phyloP scores from a whole-genome alignment of 371 early-diverging fungal genomes.

The Haplosporangium sp. region DNA sequence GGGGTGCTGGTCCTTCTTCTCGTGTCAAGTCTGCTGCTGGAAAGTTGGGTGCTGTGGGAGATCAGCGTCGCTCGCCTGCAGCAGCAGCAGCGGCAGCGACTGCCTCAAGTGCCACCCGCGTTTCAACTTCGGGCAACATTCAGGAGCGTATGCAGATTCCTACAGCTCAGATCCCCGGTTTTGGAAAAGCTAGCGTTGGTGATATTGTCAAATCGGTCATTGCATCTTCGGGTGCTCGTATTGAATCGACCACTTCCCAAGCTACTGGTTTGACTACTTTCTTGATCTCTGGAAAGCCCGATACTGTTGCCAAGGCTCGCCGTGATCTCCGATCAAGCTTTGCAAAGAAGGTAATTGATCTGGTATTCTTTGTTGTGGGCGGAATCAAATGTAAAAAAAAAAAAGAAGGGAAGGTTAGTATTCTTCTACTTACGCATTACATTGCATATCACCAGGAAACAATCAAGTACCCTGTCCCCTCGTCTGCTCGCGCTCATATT shows the following conservation, averaged over 20 bases:
- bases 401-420: neutral
- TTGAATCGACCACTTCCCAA: conserved; percentile 87
- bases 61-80: conserved; percentile 39
- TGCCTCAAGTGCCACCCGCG: conserved; percentile 16
- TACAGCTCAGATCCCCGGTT: conserved; percentile 28
- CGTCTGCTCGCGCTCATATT: conserved; percentile 83
- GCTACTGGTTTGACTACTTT: conserved; percentile 84
- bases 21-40: conserved; percentile 63
- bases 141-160: conserved; percentile 54
- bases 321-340: conserved; percentile 81
- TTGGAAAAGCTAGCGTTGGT: conserved; percentile 65
- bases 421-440: neutral
- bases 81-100: conserved; percentile 38
- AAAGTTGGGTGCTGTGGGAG: conserved; percentile 55
- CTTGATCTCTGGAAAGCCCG: conserved; percentile 84
- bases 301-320: conserved; percentile 83
- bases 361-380: neutral
- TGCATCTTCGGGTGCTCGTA: conserved; percentile 78
- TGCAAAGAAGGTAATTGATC: conserved; percentile 74
- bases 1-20: conserved; percentile 65
- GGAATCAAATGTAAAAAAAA: neutral
- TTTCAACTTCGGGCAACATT: conserved; percentile 33
- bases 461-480: conserved; percentile 80
- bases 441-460: conserved; percentile 27
- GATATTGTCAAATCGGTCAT: conserved; percentile 82